Evolutionary conservation across 441 rosid genomes (phyloP), one percentile per base, ranked within the genome.

Genomic region (Pelargonium fulgidum): DNA sequence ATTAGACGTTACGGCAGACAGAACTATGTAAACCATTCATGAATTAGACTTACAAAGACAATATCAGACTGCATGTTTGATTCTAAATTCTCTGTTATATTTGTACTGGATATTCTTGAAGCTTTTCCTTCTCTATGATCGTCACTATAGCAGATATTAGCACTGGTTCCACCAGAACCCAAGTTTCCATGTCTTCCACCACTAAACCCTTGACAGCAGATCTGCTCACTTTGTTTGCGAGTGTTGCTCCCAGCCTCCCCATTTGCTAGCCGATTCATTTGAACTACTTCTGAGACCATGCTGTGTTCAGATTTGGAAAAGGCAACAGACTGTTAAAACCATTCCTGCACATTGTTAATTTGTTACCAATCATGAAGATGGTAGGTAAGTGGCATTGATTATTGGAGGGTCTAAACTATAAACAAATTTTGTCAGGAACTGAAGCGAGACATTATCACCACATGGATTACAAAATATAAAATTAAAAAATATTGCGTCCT

Each of bases 221-320:
- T 73, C 44, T 77, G 82, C 7, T 61, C 70, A 66, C 45, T 68
- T 45, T 62, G 73, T 19, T 67, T 70, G 26, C 64, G 76, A 67
- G 17, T 42, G 19, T 72, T 74, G 70, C 74, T 84, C 73, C 79
- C 78, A 69, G 76, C 69, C 68, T 79, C 85, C 69, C 85, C 83
- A 73, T 78, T 82, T 10, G 74, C 72, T 7, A 77, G 29, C 67
- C 75, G 64, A 64, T 69, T 82, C 64, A 69, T 70, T 59, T 71
- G 79, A 62, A 82, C 72, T 52, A 85, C 69, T 79, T 88, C 88
- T 24, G 81, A 81, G 73, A 80, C 89, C 97, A 92, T 88, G 66
- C 65, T 72, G 68, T 44, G 58, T 56, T 70, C 75, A 69, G 19
- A 67, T 29, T 66, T 78, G 19, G 22, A 66, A 76, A 20, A 65